Percentiles rank a stretch among this genome's conserved stretches.
Conservation (phyloP, 1,139 yeast genomes). For the Yamadazyma dendronema region DNA sequence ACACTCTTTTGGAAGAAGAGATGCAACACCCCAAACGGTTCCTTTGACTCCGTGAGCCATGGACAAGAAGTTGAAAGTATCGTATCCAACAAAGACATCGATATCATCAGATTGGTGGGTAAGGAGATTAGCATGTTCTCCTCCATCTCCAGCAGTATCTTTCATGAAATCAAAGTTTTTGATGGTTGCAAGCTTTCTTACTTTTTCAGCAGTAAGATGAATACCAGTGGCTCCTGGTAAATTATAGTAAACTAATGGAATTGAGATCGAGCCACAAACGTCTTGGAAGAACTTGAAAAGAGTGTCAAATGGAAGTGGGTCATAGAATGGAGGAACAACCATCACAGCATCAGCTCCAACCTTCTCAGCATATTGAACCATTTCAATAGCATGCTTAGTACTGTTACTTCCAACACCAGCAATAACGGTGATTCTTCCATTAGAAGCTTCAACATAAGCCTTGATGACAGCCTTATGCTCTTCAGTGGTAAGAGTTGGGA, state of each 20-base stretch:
- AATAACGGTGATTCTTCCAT: slow-evolving; percentile 15
- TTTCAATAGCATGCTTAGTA: slow-evolving; percentile 15
- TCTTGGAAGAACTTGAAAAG: slow-evolving; percentile 15
- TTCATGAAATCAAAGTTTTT: slow-evolving; percentile 16
- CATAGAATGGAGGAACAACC: slow-evolving; percentile 19
- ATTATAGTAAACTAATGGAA: slow-evolving; percentile 17
- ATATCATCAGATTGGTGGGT: slow-evolving; percentile 14
- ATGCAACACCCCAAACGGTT: slow-evolving; percentile 17
- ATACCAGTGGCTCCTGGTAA: slow-evolving; percentile 18
- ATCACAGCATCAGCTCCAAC: slow-evolving; percentile 17
- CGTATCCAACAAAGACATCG: slow-evolving; percentile 16
- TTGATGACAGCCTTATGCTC: slow-evolving; percentile 16
- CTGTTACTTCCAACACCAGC: slow-evolving; percentile 17
- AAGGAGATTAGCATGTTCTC: slow-evolving; percentile 15
- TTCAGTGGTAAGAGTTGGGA: slow-evolving; percentile 15
- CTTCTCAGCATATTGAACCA: slow-evolving; percentile 15
- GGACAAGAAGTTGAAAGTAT: slow-evolving; percentile 16
- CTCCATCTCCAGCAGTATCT: slow-evolving; percentile 18
- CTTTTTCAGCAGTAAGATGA: slow-evolving; percentile 14
- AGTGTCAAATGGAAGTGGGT: slow-evolving; percentile 15
- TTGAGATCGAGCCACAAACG: slow-evolving; percentile 15
- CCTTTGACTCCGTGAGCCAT: slow-evolving; percentile 16
- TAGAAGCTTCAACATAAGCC: slow-evolving; percentile 16
- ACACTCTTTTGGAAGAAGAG: slow-evolving; percentile 17
- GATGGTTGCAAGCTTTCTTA: slow-evolving; percentile 14